A percentile compares a stretch with the other conserved stretches of the same genome.
Conservation (phyloP, 1,139 yeast species). For the Suhomyces kunorum region DNA sequence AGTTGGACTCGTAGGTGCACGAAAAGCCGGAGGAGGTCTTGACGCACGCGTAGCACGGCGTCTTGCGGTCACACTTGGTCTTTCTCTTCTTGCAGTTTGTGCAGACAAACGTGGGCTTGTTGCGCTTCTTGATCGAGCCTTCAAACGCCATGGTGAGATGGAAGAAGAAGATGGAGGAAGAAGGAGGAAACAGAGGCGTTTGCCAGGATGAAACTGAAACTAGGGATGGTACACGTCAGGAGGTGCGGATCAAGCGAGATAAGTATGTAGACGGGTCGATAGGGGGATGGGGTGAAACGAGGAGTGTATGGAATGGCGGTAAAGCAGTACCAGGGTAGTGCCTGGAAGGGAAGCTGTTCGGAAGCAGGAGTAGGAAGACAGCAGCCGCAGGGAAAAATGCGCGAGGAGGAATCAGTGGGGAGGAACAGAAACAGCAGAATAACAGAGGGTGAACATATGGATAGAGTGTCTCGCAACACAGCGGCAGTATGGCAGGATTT, state of each 20-base stretch:
- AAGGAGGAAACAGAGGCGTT: not conserved
- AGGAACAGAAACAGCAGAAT: not conserved
- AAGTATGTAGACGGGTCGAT: too few species aligned
- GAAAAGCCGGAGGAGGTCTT: constrained; percentile 21
- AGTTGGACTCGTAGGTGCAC: constrained; percentile 20
- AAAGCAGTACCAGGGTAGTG: too few species aligned
- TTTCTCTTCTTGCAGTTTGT: constrained; percentile 31
- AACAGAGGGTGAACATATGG: not conserved
- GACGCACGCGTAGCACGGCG: constrained; percentile 32
- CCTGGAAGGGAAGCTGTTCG: too few species aligned
- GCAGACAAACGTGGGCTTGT: constrained; percentile 31
- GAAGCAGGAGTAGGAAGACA: too few species aligned
- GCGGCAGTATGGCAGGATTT: constrained; percentile 1
- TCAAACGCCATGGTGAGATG: not conserved
- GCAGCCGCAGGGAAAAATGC: not conserved
- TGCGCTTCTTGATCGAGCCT: constrained; percentile 22
- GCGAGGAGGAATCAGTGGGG: not conserved
- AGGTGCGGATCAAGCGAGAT: too few species aligned
- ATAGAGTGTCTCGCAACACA: not conserved
- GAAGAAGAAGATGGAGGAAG: not conserved
- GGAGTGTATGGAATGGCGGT: too few species aligned
- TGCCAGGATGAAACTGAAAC: too few species aligned
- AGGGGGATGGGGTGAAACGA: too few species aligned
- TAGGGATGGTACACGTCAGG: too few species aligned
- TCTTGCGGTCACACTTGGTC: constrained; percentile 31